Evolutionary conservation across 73 alveolate species (phyloP), one percentile per base, ranked within the genome.

Genomic region (Blepharisma stoltei): DNA sequence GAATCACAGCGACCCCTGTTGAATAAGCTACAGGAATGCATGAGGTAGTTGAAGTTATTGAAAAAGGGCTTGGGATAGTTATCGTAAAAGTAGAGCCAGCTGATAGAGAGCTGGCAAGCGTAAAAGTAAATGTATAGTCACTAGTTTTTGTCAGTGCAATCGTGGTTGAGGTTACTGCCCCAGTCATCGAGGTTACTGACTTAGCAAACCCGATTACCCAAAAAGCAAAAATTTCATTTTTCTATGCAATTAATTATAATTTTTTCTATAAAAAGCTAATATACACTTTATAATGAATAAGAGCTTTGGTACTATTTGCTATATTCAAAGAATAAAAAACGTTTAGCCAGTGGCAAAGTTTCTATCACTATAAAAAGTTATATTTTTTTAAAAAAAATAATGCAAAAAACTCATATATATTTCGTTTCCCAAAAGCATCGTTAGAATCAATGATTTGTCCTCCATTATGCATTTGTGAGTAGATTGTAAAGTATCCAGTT

Each of bases 371-470:
- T 9, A 7, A 7, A 6, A 37, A 55, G 6, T 6, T 7, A 14
- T 8, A 14, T 7, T 9, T 7, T 9, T 8, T 14, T 8, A 8
- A 8, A 21, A 37, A 7, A 6, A 37, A 8, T 55, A 6, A 7
- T 55, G 20, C 43, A 8, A 37, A 8, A 7, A 20, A 14, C 6
- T 8, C 44, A 37, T 6, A 7, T 7, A 55, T 55, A 9, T 8
- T 21, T 7, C 7, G 6, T 6, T 6, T 20, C 9, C 48, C 46
- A 38, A 60, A 60, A 25, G 73, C 73, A 38, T 60, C 73, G 5
- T 60, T 60, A 9, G 73, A 60, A 9, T n/a, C 38, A 60, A 60
- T 8, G 14, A 60, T 25, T 25, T 60, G 73, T 9, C 49, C 38
- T 18, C 46, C 14, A 38, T 9, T 25, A 14, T 14, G 18, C n/a